Conservation (phyloP, 345 rosid species). For the Luvunga scandens region DNA sequence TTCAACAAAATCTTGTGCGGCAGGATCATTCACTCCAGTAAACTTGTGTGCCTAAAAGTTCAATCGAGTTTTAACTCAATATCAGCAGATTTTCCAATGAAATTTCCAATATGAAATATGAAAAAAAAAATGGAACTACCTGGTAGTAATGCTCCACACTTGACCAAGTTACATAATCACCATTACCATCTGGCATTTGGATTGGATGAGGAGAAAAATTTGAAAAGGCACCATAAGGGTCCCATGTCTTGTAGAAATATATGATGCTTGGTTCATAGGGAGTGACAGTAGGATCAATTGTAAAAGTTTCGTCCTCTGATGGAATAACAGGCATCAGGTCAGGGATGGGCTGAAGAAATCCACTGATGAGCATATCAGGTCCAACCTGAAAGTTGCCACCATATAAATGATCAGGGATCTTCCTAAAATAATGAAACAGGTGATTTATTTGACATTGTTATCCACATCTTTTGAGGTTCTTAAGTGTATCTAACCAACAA, state of each 20-base stretch:
- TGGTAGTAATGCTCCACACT: conserved; percentile 88
- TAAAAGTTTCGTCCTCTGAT: conserved; percentile 73
- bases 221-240: conserved; percentile 88
- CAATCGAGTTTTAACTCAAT: neutral
- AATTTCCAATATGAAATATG: conserved; percentile 7
- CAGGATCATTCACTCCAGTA: conserved; percentile 50
- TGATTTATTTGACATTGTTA: neutral
- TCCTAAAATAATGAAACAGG: neutral
- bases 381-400: conserved; percentile 56
- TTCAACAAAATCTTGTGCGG: conserved; percentile 55
- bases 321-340: conserved; percentile 78
- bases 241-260: conserved; percentile 94
- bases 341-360: conserved; percentile 92
- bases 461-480: neutral
- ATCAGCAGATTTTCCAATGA: conserved; percentile 4
- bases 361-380: conserved; percentile 89
- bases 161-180: conserved; percentile 63
- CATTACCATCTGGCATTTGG: conserved; percentile 55
- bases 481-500: neutral
- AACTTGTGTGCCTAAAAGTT: conserved; percentile 62
- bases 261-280: conserved; percentile 73
- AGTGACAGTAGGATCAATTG: conserved; percentile 74
- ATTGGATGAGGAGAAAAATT: conserved; percentile 89
- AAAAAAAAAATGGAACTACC: conserved; percentile 35
- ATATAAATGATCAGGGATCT: neutral